Evolutionary conservation across 176 grass and related monocot species (phyloP).

Genomic region (Bromus sterilis): DNA sequence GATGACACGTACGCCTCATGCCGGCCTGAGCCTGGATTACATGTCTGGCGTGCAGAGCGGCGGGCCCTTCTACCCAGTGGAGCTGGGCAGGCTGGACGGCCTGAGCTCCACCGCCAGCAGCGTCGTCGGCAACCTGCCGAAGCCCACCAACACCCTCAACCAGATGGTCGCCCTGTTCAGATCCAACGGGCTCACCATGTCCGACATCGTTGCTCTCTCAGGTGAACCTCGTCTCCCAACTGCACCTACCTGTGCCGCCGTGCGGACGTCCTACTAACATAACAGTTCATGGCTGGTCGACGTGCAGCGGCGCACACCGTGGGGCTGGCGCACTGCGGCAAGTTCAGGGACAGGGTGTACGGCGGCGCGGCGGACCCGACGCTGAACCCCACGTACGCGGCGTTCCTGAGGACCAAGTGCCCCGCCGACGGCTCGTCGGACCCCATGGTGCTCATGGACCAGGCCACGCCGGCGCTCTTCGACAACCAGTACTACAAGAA

Average conservation of each 20-base stretch:
- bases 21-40: too few species aligned
- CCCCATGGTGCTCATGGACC: slow-evolving; percentile 54
- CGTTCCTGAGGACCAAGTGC: slow-evolving; percentile 41
- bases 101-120: slow-evolving; percentile 39
- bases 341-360: slow-evolving; percentile 49
- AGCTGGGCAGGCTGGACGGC: slow-evolving; percentile 78
- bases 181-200: slow-evolving; percentile 37
- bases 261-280: neutral
- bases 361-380: slow-evolving; percentile 29
- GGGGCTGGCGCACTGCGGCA: slow-evolving; percentile 66
- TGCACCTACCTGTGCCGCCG: neutral
- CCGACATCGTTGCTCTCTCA: slow-evolving; percentile 69
- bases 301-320: slow-evolving; percentile 57
- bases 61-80: slow-evolving; percentile 57
- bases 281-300: neutral
- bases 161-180: slow-evolving; percentile 44
- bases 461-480: slow-evolving; percentile 45
- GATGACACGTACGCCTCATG: neutral
- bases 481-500: slow-evolving; percentile 95
- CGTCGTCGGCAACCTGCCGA: slow-evolving; percentile 47
- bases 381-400: slow-evolving; percentile 49
- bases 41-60: slow-evolving; percentile 28
- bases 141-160: slow-evolving; percentile 22
- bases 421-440: slow-evolving; percentile 19
- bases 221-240: neutral